Evolutionary conservation across 2,329 filamentous ascomycete species (phyloP), one percentile per base, ranked within the genome.

Genomic region (Trichoderma sp.): DNA sequence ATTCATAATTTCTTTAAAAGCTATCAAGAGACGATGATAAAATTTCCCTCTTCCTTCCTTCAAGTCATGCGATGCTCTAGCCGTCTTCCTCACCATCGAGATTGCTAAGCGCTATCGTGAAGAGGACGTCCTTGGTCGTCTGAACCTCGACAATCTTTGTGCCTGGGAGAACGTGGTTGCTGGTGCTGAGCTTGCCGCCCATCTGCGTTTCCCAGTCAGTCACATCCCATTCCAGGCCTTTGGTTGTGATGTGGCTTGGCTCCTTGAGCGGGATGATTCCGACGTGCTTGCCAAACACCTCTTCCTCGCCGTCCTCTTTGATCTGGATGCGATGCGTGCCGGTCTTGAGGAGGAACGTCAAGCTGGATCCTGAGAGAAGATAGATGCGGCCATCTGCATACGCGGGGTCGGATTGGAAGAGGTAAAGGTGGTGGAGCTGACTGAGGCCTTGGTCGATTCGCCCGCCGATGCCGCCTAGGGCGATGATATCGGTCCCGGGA

Each of bases 371-470:
- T 1, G 93, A 94, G 57, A 97, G 85, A 10, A 99, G 86, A 80
- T 91, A 97, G 72, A 98, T 80, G 31, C 86, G 82, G 5, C 89
- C 89, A 13, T 81, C 74, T 33, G 79, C 77, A 70, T 87, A 86
- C 29, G 76, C 77, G 0, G 84, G 81, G 56, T 86, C 81, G 13
- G 79, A 73, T 75, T 90, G 88, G 77, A 87, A 89, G 60, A 87
- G 79, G 74, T 88, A 94, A 57, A 98, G 85, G 77, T 97, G 92
- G 77, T 97, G 93, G 64, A 99, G 86, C 75, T 97, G 90, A 69
- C 93, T 94, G 59, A 99, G 86, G 1, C 91, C 95, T 78, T 99
- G 96, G 79, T 99, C 96, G 19, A 98, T 92, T 35, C 96, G 89
- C 7, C 96, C 96, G 55, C 93, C 93, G 0, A 98, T 86, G 2